These are phyloP conservation scores for Trifolium pratense DNA, from an alignment of 306 rosid genomes.

Conservation along the genomic window DNA sequence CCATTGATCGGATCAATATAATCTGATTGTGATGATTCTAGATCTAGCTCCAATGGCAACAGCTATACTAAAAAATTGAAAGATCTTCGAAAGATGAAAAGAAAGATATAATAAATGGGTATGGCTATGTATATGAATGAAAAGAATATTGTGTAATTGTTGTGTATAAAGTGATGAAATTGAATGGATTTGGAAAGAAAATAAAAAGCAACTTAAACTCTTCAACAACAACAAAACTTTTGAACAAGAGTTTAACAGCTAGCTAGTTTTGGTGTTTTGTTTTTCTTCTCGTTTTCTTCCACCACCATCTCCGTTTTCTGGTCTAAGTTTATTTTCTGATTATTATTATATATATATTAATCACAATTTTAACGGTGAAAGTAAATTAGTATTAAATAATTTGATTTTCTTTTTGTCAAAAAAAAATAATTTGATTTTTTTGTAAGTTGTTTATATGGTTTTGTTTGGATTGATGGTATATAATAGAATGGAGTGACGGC, in stretches of 20 bases:
- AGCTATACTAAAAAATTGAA: constrained; percentile 45
- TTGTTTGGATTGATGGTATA: too few relatives aligned
- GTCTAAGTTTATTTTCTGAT: constrained; percentile 38
- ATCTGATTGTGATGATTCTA: constrained; percentile 44
- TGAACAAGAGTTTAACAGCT: constrained; percentile 40
- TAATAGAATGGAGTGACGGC: too few relatives aligned
- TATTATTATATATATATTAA: background rate
- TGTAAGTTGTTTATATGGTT: too few relatives aligned
- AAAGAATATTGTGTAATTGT: constrained; percentile 1
- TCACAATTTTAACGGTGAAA: background rate
- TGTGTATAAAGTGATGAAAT: constrained; percentile 31
- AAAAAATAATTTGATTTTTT: too few relatives aligned
- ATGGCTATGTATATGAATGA: background rate
- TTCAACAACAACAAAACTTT: constrained; percentile 31
- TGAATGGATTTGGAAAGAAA: constrained; percentile 28
- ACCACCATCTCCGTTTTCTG: constrained; percentile 51
- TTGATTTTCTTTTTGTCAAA: too few relatives aligned
- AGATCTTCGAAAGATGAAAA: constrained; percentile 48
- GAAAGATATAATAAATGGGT: too few relatives aligned
- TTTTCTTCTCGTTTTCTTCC: constrained; percentile 38
- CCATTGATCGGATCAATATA: constrained; percentile 88
- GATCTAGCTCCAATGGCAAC: constrained; percentile 63
- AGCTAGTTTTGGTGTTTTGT: background rate
- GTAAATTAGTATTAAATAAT: background rate
- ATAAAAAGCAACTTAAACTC: constrained; percentile 33